Evolutionary conservation across 345 rosid species (phyloP), one percentile per base, ranked within the genome.

Genomic region (Aquilaria sinensis): DNA sequence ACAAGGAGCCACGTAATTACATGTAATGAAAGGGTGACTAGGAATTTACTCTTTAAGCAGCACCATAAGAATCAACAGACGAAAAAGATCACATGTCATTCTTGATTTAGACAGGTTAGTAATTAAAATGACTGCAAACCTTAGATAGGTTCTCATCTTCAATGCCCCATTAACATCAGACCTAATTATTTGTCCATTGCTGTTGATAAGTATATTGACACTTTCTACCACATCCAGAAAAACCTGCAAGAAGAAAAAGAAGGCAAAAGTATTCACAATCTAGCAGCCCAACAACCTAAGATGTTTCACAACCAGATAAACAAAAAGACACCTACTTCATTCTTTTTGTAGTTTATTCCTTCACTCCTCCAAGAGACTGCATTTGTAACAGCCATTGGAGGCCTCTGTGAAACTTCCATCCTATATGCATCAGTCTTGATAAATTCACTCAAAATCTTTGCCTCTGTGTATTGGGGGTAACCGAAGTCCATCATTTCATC

Each of bases 401-500:
- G 99, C 72, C 97, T 81, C 73, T 88, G 97, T 10, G 89, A 67
- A 59, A 82, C 93, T 74, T 94, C 99, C 99, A 94, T 86, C 79
- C 92, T 85, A 78, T 88, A 94, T 12, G 99, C 96, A 82, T 90
- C 96, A 3, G 97, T 94, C 85, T 90, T 90, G 72, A 94, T 94
- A 70, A 94, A 94, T 70, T 94, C 99, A 57, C 99, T 82, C 58
- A 94, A 87, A 58, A 90, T 90, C 66, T 66, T 90, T 51, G 99
- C 99, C 67, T 90, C 97, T 0, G 97, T 94, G 64, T 79, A 88
- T 70, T 94, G 96, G 73, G 99, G 96, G 74, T 84, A 94, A 60
- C 97, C 97, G 60, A 88, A 94, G 81, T 94, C 97, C 99, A 94
- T 90, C 82, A 94, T 94, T 82, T 94, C 97, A 68, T 94, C 99